These are phyloP conservation scores for Thraustochytrium sp. DNA, from an alignment of 352 stramenopile genomes.

Conservation along the genomic window DNA sequence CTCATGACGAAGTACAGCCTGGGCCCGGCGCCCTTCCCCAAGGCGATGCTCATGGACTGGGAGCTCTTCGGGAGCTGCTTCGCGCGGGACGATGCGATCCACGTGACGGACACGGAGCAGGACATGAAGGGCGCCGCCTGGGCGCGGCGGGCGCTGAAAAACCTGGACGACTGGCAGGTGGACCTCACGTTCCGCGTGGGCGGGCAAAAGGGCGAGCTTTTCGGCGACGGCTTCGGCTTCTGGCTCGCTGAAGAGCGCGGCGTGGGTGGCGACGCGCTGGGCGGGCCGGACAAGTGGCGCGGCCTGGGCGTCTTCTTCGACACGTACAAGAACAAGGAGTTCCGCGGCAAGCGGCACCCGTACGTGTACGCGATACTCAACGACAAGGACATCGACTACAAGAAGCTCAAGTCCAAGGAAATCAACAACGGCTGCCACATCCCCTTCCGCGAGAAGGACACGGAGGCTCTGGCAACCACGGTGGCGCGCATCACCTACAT, in stretches of 20 bases:
- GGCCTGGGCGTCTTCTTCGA: constrained; percentile 45
- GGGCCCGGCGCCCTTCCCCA: constrained; percentile 31
- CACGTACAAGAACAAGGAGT: constrained; percentile 46
- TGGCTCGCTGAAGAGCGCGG: constrained; percentile 28
- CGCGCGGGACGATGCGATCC: constrained; percentile 17
- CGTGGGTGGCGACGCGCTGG: constrained; percentile 35
- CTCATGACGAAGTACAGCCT: constrained; percentile 24
- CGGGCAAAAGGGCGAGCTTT: constrained; percentile 14
- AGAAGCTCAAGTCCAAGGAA: constrained; percentile 22
- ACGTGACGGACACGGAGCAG: constrained; percentile 36
- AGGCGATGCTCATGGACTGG: neutral
- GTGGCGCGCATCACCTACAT: constrained; percentile 39
- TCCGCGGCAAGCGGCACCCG: constrained; percentile 41
- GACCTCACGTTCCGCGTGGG: constrained; percentile 44
- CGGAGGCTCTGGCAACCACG: constrained; percentile 30
- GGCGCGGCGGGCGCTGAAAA: constrained; percentile 22
- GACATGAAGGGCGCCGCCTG: constrained; percentile 38
- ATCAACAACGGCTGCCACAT: constrained; percentile 39
- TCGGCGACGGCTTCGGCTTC: constrained; percentile 43
- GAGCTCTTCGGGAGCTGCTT: constrained; percentile 44
- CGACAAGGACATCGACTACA: constrained; percentile 31
- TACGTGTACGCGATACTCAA: constrained; percentile 43
- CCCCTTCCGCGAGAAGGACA: constrained; percentile 17
- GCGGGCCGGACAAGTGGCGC: constrained; percentile 18
- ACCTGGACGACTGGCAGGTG: constrained; percentile 26